phyloP scores from a whole-genome alignment of 1,139 yeast genomes.

The Kodamaea sp. region DNA sequence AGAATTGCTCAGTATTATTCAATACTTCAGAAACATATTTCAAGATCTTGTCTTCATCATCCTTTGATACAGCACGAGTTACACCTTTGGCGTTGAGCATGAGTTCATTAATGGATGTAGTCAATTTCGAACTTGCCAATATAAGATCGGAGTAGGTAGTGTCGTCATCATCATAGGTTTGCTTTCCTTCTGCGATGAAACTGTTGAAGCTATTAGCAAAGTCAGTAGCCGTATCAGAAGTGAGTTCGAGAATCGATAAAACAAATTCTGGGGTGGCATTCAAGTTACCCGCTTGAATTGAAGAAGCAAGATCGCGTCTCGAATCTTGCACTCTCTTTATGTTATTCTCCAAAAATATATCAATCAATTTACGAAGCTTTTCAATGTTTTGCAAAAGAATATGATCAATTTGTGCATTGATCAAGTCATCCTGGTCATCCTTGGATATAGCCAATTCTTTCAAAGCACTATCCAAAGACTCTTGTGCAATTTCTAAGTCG shows the following conservation, averaged over 20 bases:
- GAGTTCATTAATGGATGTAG: slow-evolving; percentile 65
- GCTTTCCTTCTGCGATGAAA: slow-evolving; percentile 74
- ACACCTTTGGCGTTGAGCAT: slow-evolving; percentile 73
- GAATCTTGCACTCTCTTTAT: slow-evolving; percentile 75
- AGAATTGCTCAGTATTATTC: slow-evolving; percentile 61
- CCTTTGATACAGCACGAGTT: slow-evolving; percentile 52
- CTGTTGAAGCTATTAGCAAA: slow-evolving; percentile 80
- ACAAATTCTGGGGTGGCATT: slow-evolving; percentile 75
- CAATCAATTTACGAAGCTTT: slow-evolving; percentile 61
- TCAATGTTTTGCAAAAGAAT: slow-evolving; percentile 51
- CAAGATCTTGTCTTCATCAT: slow-evolving; percentile 54
- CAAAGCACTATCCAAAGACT: slow-evolving; percentile 75
- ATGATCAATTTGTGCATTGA: slow-evolving; percentile 60
- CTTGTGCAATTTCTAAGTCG: slow-evolving; percentile 78
- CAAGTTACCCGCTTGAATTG: slow-evolving; percentile 83
- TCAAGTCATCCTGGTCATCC: slow-evolving; percentile 53
- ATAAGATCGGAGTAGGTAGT: slow-evolving; percentile 57
- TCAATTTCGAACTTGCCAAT: slow-evolving; percentile 64
- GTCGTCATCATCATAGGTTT: slow-evolving; percentile 58
- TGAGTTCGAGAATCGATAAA: slow-evolving; percentile 68
- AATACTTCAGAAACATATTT: slow-evolving; percentile 59
- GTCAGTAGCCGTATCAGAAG: slow-evolving; percentile 73
- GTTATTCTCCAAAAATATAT: slow-evolving; percentile 70
- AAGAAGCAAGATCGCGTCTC: slow-evolving; percentile 69
- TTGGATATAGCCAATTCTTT: slow-evolving; percentile 59